Evolutionary conservation across 2,329 filamentous ascomycete species (phyloP), one percentile per base, ranked within the genome.

Genomic region (Colletotrichum sp.): DNA sequence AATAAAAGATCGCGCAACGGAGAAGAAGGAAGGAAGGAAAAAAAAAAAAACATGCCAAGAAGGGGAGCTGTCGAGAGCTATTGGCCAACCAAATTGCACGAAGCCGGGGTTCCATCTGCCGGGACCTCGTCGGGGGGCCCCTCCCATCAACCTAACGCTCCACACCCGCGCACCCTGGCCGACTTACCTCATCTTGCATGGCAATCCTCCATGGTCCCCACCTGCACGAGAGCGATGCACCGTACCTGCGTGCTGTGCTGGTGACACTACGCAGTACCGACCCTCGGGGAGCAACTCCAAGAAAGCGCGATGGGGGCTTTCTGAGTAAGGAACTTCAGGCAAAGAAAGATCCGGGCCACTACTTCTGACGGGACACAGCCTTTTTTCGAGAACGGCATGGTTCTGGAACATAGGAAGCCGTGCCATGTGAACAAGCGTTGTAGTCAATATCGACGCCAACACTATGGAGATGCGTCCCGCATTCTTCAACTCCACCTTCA

Each of bases 181-280:
- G 9, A 44, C 65, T 65, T 63, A 63, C 44, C 70, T 68, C 64
- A 73, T 73, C 74, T 69, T 74, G 65, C 74, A 76, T 73, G 21
- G 55, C 68, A 63, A 32, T 13, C 18, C 28, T 70, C 26, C 52
- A 39, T 52, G 12, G 49, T 30, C 26, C 55, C 68, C 57, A 28
- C 63, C 26, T 49, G 63, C 39, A 66, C 28, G 16, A 12, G 24
- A 28, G 6, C 18, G 57, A 70, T 63, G 57, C 57, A 63, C n/a
- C 30, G 52, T 68, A 32, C 34, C 30, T 68, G 30, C 15, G 36
- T 39, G 66, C 36, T 39, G 66, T 39, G 32, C 12, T 30, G 36
- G 32, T 36, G 32, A n/a, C 18, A 39, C 24, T 18, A 16, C 3
- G 30, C 21, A 28, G 30, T 39, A 21, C 44, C 44, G 10, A 52